A percentile compares a stretch with the other conserved stretches of the same genome.
These are phyloP conservation scores for Trichodelitschia bisporula DNA, from an alignment of 495 filamentous ascomycete genomes.

Conservation along the genomic window DNA sequence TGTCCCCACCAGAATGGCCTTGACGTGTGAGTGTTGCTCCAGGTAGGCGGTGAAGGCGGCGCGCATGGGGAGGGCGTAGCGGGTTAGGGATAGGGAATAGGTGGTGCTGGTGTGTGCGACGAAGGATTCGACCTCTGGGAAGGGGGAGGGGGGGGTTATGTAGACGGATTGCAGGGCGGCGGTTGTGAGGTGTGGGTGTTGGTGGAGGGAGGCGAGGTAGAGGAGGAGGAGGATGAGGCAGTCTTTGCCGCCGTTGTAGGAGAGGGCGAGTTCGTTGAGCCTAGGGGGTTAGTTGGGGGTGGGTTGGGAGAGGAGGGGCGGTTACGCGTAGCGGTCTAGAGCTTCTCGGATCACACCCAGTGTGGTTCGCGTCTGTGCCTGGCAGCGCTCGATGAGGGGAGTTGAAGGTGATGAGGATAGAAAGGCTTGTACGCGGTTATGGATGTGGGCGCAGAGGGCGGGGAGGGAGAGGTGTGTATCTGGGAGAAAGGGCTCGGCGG, in stretches of 20 bases:
- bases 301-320: background rate
- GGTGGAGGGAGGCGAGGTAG: conserved; percentile 46
- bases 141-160: conserved; percentile 58
- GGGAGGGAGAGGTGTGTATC: conserved; percentile 9
- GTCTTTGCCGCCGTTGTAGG: conserved; percentile 97
- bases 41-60: conserved; percentile 59
- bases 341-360: conserved; percentile 49
- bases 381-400: conserved; percentile 34
- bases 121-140: conserved; percentile 65
- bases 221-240: conserved; percentile 83
- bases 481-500: background rate
- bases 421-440: conserved; percentile 41
- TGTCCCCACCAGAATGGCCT: conserved; percentile 83
- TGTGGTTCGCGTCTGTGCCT: conserved; percentile 44
- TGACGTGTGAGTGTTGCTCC: conserved; percentile 29
- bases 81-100: conserved; percentile 56
- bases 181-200: conserved; percentile 7
- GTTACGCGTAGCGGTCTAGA: conserved; percentile 44
- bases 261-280: conserved; percentile 56
- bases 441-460: conserved; percentile 31
- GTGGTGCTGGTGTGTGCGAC: conserved; percentile 31
- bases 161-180: conserved; percentile 53
- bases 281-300: background rate
- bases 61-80: conserved; percentile 58
- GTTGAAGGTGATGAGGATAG: conserved; percentile 31